Evolutionary conservation across 768 basidiomycete genomes (phyloP).

Genomic region (Termitomyces sp.): DNA sequence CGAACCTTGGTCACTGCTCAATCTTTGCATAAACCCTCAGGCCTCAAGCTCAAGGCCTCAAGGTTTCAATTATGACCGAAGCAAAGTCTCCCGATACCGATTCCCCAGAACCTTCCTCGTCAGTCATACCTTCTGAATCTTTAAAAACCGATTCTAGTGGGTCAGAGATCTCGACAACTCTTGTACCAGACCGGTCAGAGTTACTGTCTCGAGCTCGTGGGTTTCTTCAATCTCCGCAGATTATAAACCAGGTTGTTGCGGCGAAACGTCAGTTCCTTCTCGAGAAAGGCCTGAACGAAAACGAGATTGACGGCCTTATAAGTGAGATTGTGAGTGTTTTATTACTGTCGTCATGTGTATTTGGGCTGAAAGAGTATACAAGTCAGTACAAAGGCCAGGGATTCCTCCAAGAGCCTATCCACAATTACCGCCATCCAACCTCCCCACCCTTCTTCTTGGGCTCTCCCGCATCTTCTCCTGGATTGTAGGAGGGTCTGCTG

Average conservation of each 20-base stretch:
- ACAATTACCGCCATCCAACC: slow-evolving; percentile 58
- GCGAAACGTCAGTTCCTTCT: slow-evolving; percentile 60
- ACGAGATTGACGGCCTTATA: slow-evolving; percentile 56
- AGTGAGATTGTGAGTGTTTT: slow-evolving; percentile 44
- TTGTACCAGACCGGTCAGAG: slow-evolving; percentile 27
- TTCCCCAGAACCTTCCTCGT: not conserved
- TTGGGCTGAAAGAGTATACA: not conserved
- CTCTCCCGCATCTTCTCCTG: slow-evolving; percentile 56
- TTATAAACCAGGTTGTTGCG: slow-evolving; percentile 46
- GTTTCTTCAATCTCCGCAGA: slow-evolving; percentile 64
- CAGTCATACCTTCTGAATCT: not conserved
- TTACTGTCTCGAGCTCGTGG: slow-evolving; percentile 50
- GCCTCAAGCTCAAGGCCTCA: too few relatives aligned
- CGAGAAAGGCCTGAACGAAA: slow-evolving; percentile 63
- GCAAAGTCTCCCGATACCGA: not conserved
- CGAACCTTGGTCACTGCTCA: not conserved
- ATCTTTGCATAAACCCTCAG: not conserved
- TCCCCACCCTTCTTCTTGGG: slow-evolving; percentile 63
- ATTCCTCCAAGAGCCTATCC: slow-evolving; percentile 75
- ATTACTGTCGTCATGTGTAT: not conserved
- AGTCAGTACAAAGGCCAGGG: slow-evolving; percentile 35
- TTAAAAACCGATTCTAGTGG: not conserved
- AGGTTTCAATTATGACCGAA: slow-evolving; percentile 3
- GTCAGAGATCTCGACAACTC: not conserved
- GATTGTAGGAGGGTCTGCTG: slow-evolving; percentile 59